Evolutionary conservation across 768 basidiomycete genomes (phyloP), one percentile per base, ranked within the genome.

Genomic region (Auricularia sp.): DNA sequence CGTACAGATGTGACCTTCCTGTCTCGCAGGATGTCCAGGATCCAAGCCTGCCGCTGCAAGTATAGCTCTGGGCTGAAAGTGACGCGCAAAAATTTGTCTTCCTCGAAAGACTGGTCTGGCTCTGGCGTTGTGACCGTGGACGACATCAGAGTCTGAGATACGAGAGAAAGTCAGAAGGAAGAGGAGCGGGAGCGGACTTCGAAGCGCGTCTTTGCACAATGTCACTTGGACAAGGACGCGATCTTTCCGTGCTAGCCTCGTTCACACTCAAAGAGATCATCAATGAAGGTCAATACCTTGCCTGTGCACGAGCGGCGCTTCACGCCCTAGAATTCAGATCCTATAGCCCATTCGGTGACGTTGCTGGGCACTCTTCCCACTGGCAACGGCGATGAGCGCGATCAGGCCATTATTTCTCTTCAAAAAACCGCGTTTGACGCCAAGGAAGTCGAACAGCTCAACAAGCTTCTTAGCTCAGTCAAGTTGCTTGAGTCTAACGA

Each of bases 31-130:
- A 81, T 74, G 67, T 87, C 81, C 1, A 91, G 77, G 12, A 88
- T 78, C 89, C 89, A 91, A 63, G 87, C 83, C 59, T 85, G 79
- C 43, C 88, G 79, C 70, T 91, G 87, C 29, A 87, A 80, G 67
- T 79, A 78, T 35, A 91, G 78, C 0, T 86, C 84, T 16, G 89
- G 89, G 65, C 82, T 79, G 74, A 91, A 91, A 0, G 79, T 81
- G 7, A 90, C 87, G 66, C 72, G 77, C 21, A 83, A 76, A 2
- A 18, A 51, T 3, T 21, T 5, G 18, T 51, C 47, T 16, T 51
- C 21, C 6, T 51, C 21, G 47, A 1, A 51, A 14, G 12, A 14
- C 12, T 7, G 47, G 14, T 51, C 47, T 51, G 18, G 47, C 6
- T 21, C 47, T 51, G 47, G 47, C 14, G 14, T 51, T 18, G 47